These are phyloP conservation scores for Leishmania tropica DNA, from an alignment of 208 protist species.

Conservation along the genomic window DNA sequence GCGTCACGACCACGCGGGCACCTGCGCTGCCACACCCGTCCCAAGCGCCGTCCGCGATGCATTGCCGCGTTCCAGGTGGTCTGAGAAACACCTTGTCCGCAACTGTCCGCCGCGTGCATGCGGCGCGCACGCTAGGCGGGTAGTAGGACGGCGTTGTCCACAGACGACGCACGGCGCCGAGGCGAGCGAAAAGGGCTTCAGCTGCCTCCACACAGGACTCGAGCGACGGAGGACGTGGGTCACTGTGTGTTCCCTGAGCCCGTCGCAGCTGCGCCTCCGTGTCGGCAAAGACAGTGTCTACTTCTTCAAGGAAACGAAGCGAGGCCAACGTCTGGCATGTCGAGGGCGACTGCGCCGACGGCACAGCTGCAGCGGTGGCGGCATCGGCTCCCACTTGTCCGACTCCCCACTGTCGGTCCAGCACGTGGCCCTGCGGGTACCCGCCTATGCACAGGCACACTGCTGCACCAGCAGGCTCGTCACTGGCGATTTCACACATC, in stretches of 20 bases:
- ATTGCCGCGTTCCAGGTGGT: background rate
- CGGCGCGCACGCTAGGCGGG: constrained; percentile 4
- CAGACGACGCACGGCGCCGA: constrained; percentile 20
- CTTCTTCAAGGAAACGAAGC: constrained; percentile 4
- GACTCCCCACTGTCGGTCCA: constrained; percentile 13
- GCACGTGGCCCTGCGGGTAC: constrained; percentile 28
- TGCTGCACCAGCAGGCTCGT: background rate
- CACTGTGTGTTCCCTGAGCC: background rate
- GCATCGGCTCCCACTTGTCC: background rate
- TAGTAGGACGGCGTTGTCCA: constrained; percentile 25
- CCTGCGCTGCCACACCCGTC: background rate
- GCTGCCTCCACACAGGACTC: background rate
- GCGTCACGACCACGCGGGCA: constrained; percentile 38
- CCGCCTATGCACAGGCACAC: constrained; percentile 22
- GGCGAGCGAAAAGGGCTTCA: constrained; percentile 2
- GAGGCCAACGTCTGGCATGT: constrained; percentile 4
- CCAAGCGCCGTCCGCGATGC: background rate
- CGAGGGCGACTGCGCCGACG: background rate
- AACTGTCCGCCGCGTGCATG: background rate
- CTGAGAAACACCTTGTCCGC: background rate
- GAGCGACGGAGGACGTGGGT: background rate
- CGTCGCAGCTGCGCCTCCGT: constrained; percentile 23
- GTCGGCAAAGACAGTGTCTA: constrained; percentile 8
- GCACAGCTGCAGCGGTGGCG: background rate
- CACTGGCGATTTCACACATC: background rate